phyloP scores from a whole-genome alignment of 768 basidiomycete genomes.

The Boletus eberwhitei region DNA sequence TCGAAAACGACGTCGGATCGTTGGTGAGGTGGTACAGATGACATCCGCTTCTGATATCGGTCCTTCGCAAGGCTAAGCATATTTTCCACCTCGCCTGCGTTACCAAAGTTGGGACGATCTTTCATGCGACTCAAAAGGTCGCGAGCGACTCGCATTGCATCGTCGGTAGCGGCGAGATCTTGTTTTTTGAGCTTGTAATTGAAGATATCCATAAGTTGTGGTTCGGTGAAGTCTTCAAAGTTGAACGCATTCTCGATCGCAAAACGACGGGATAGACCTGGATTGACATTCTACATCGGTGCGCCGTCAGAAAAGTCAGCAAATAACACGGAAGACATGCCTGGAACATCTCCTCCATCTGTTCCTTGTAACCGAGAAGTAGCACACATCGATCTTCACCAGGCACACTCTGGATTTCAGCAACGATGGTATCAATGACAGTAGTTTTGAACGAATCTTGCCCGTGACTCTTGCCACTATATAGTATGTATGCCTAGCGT shows the following conservation, averaged over 20 bases:
- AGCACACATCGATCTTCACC: slow-evolving; percentile 71
- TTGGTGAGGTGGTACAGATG: slow-evolving; percentile 17
- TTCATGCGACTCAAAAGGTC: slow-evolving; percentile 38
- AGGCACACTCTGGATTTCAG: slow-evolving; percentile 65
- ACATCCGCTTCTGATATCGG: slow-evolving; percentile 42
- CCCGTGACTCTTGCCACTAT: slow-evolving; percentile 37
- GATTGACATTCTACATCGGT: slow-evolving; percentile 57
- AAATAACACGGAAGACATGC: slow-evolving; percentile 29
- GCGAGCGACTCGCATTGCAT: slow-evolving; percentile 55
- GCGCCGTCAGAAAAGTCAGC: background rate
- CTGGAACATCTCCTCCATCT: slow-evolving; percentile 76
- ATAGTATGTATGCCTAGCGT: slow-evolving; percentile 44
- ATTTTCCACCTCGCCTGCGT: slow-evolving; percentile 64
- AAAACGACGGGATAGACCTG: slow-evolving; percentile 63
- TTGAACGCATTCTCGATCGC: slow-evolving; percentile 64
- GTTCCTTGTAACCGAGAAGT: slow-evolving; percentile 59
- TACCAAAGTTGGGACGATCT: slow-evolving; percentile 60
- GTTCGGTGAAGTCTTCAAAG: slow-evolving; percentile 62
- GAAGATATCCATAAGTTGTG: slow-evolving; percentile 50
- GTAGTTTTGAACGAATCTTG: slow-evolving; percentile 57
- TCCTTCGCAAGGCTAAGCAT: slow-evolving; percentile 49
- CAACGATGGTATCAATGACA: slow-evolving; percentile 73
- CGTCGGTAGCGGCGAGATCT: slow-evolving; percentile 52
- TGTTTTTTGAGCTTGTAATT: slow-evolving; percentile 55
- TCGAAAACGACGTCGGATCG: slow-evolving; percentile 33